phyloP scores from a whole-genome alignment of 1,139 yeast genomes.

The Sugiyamaella neomexicana region DNA sequence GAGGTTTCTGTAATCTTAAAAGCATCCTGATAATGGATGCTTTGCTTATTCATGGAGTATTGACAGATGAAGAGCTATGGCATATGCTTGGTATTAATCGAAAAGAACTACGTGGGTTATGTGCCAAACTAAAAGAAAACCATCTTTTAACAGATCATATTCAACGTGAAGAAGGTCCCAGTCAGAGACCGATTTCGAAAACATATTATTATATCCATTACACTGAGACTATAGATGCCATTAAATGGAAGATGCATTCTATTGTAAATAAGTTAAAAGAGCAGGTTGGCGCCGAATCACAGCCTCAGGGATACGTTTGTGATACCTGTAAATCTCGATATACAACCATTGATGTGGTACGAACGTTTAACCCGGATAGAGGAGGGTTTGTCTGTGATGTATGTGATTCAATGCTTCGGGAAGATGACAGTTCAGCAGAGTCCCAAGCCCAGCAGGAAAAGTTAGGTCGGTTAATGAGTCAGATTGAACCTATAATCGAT shows the following conservation, averaged over 20 bases:
- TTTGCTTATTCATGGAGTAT: slow-evolving; percentile 81
- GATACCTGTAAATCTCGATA: slow-evolving; percentile 81
- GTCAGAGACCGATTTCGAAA: slow-evolving; percentile 66
- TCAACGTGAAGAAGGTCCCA: slow-evolving; percentile 80
- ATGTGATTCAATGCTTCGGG: slow-evolving; percentile 72
- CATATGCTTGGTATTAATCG: slow-evolving; percentile 78
- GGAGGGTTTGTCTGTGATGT: slow-evolving; percentile 82
- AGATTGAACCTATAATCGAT: slow-evolving; percentile 83
- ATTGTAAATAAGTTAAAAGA: slow-evolving; percentile 76
- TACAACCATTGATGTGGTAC: slow-evolving; percentile 83
- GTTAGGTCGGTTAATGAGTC: slow-evolving; percentile 81
- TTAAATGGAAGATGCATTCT: slow-evolving; percentile 94
- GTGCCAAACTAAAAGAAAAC: slow-evolving; percentile 83
- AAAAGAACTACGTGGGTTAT: slow-evolving; percentile 80
- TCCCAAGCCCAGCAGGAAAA: slow-evolving; percentile 80
- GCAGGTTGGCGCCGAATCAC: slow-evolving; percentile 74
- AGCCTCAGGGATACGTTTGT: slow-evolving; percentile 92
- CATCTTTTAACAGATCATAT: slow-evolving; percentile 56
- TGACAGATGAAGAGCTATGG: slow-evolving; percentile 91
- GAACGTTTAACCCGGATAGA: slow-evolving; percentile 74
- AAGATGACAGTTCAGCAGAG: slow-evolving; percentile 85
- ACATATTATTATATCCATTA: slow-evolving; percentile 85
- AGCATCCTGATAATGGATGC: slow-evolving; percentile 86
- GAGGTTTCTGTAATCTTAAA: slow-evolving; percentile 87
- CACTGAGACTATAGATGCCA: slow-evolving; percentile 92